phyloP scores from a whole-genome alignment of 2,329 filamentous ascomycete genomes.

The Alternaria metachromatica region DNA sequence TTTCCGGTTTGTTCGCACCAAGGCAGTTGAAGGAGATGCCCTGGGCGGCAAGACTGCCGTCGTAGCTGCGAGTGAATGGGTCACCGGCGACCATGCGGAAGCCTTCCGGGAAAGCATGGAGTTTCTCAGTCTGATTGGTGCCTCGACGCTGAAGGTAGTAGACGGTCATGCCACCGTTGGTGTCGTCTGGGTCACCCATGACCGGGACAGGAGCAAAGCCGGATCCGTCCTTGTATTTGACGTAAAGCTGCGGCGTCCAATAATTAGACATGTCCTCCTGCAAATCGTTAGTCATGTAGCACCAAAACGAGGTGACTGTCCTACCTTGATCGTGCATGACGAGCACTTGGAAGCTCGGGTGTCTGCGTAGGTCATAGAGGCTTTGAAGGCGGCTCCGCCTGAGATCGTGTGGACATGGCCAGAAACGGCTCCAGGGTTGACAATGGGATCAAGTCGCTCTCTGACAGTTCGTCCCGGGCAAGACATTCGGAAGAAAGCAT shows the following conservation, averaged over 20 bases:
- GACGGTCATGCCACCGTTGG: constrained; percentile 69
- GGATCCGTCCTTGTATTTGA: constrained; percentile 53
- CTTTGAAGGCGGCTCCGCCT: constrained; percentile 72
- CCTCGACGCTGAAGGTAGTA: constrained; percentile 70
- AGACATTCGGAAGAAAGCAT: constrained; percentile 39
- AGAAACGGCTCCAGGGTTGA: constrained; percentile 65
- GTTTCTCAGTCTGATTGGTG: constrained; percentile 65
- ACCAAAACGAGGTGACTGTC: not conserved
- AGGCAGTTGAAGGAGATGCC: constrained; percentile 66
- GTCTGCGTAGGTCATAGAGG: constrained; percentile 66
- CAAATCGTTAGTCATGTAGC: not conserved
- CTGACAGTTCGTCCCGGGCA: constrained; percentile 36
- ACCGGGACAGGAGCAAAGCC: constrained; percentile 67
- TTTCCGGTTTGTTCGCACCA: constrained; percentile 47
- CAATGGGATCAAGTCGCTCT: constrained; percentile 71
- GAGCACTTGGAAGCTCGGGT: constrained; percentile 69
- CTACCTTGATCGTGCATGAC: constrained; percentile 68
- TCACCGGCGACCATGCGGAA: constrained; percentile 77
- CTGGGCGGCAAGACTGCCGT: constrained; percentile 51
- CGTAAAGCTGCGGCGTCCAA: constrained; percentile 78
- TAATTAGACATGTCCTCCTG: constrained; percentile 65
- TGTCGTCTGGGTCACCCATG: constrained; percentile 55
- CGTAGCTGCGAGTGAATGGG: constrained; percentile 62
- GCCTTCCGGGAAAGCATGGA: constrained; percentile 72
- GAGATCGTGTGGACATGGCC: constrained; percentile 74